These are phyloP conservation scores for Cordia subcordata DNA, from an alignment of 257 asterid species.

Conservation along the genomic window DNA sequence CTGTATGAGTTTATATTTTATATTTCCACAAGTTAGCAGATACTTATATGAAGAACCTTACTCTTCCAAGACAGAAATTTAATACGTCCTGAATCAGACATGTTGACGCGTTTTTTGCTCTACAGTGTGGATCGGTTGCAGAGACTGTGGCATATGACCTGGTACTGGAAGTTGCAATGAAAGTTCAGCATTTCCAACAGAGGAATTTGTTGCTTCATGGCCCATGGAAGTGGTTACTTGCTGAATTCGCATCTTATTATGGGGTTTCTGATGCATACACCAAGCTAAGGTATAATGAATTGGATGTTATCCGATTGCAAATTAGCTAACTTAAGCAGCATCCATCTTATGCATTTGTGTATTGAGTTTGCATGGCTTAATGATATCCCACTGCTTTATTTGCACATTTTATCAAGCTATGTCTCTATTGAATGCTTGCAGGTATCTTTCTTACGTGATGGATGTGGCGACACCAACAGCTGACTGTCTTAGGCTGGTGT, in stretches of 20 bases:
- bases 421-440: slow-evolving; percentile 16
- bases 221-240: slow-evolving; percentile 52
- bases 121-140: slow-evolving; percentile 50
- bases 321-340: slow-evolving; percentile 2
- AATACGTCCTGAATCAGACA: neutral
- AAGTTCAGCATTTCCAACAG: slow-evolving; percentile 38
- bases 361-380: neutral
- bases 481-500: slow-evolving; percentile 37
- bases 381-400: no score
- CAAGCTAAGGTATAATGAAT: slow-evolving; percentile 31
- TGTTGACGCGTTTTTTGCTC: slow-evolving; percentile 14
- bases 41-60: no score
- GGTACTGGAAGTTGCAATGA: slow-evolving; percentile 49
- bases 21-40: no score
- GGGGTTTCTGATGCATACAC: slow-evolving; percentile 56
- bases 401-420: neutral
- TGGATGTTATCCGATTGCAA: slow-evolving; percentile 7
- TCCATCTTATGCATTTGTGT: neutral
- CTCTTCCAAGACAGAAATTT: no score
- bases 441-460: slow-evolving; percentile 51
- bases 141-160: slow-evolving; percentile 58
- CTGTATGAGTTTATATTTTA: no score
- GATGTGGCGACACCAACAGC: slow-evolving; percentile 58
- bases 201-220: slow-evolving; percentile 41
- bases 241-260: slow-evolving; percentile 42